These are phyloP conservation scores for Wallacemonas sp. DNA, from an alignment of 208 protist genomes.

Conservation along the genomic window DNA sequence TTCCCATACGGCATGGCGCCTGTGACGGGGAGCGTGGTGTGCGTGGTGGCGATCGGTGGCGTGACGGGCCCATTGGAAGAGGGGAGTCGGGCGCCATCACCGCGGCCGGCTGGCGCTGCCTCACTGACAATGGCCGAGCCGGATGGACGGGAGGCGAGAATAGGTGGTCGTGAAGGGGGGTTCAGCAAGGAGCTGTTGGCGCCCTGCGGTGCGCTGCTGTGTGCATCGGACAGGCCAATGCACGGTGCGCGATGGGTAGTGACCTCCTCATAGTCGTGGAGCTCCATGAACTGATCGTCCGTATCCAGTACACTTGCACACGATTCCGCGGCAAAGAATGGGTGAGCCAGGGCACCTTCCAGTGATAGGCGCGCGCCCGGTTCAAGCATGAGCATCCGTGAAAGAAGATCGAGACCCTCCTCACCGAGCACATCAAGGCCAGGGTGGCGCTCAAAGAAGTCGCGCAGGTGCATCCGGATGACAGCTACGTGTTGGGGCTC, in stretches of 20 bases:
- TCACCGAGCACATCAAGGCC: constrained; percentile 44
- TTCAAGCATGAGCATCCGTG: constrained; percentile 56
- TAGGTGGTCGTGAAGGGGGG: not conserved
- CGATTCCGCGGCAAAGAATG: constrained; percentile 42
- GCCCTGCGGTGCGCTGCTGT: not conserved
- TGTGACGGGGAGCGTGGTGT: too few species aligned
- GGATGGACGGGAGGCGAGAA: not conserved
- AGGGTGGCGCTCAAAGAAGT: constrained; percentile 30
- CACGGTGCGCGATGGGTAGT: not conserved
- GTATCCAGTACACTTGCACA: not conserved
- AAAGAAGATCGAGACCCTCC: constrained; percentile 62
- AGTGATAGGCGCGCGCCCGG: constrained; percentile 54
- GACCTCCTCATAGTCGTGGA: constrained; percentile 12
- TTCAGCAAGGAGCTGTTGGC: not conserved
- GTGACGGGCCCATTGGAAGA: too few species aligned
- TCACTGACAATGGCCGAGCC: too few species aligned
- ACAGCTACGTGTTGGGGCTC: constrained; percentile 15
- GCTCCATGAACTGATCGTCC: constrained; percentile 1
- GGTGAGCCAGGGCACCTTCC: constrained; percentile 61
- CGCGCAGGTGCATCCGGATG: constrained; percentile 27
- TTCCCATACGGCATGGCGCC: too few species aligned
- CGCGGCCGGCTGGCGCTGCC: too few species aligned
- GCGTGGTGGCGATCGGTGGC: too few species aligned
- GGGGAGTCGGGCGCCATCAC: too few species aligned
- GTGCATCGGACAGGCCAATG: not conserved